Evolutionary conservation across 2,329 filamentous ascomycete species (phyloP).

Genomic region (Xylariaceae sp.): DNA sequence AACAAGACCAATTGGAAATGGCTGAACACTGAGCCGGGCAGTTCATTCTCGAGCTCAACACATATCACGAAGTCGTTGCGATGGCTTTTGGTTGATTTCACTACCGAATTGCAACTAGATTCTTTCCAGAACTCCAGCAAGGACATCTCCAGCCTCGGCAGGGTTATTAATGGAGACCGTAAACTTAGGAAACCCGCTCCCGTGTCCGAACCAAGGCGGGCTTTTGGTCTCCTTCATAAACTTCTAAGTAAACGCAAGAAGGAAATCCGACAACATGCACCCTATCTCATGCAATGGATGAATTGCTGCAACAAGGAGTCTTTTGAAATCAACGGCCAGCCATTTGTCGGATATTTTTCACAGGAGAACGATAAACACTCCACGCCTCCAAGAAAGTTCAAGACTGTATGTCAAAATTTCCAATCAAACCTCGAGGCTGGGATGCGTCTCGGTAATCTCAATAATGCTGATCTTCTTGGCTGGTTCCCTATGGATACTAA

Average conservation of each 20-base stretch:
- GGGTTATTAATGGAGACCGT: no score
- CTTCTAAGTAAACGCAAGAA: conserved; percentile 6
- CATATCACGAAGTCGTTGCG: conserved; percentile 7
- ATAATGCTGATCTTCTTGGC: conserved; percentile 10
- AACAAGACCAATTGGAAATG: conserved; percentile 11
- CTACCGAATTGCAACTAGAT: no score
- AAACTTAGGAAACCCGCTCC: no score
- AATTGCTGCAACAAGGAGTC: conserved; percentile 14
- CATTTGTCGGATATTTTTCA: conserved; percentile 9
- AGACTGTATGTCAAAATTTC: conserved; percentile 8
- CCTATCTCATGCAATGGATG: conserved; percentile 11
- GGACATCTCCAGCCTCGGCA: no score
- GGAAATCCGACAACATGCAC: conserved; percentile 10
- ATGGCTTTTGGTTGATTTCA: conserved; percentile 15
- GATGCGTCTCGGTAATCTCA: no score
- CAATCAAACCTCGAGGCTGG: conserved; percentile 14
- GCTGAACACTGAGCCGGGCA: conserved; percentile 9
- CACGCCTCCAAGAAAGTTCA: conserved; percentile 7
- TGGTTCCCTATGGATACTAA: conserved; percentile 12
- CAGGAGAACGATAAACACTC: conserved; percentile 6
- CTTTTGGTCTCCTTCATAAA: conserved; percentile 9
- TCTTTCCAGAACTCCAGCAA: no score
- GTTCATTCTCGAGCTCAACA: conserved; percentile 2
- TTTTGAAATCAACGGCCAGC: conserved; percentile 9
- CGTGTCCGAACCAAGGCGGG: conserved; percentile 4